These are phyloP conservation scores for Fusarium beomiforme DNA, from an alignment of 2,329 filamentous ascomycete genomes.

Conservation along the genomic window DNA sequence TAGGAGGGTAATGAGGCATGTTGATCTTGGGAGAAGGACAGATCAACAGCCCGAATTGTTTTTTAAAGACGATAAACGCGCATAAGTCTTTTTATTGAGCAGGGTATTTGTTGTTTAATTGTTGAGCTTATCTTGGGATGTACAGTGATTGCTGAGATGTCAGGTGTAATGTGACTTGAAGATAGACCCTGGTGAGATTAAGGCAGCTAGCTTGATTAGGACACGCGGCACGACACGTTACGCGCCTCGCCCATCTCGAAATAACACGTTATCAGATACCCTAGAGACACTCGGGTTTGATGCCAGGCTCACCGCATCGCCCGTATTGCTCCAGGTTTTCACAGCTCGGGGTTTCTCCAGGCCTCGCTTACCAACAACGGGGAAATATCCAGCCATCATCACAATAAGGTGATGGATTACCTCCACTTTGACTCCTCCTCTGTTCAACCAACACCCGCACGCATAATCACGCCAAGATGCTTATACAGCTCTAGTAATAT, in stretches of 20 bases:
- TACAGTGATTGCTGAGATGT: background rate
- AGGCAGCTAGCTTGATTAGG: background rate
- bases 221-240: background rate
- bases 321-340: background rate
- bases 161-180: background rate
- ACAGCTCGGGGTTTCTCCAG: background rate
- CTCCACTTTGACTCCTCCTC: background rate
- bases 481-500: background rate
- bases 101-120: background rate
- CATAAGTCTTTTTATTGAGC: background rate
- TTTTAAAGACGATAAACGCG: background rate
- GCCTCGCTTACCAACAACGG: background rate
- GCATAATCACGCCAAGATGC: background rate
- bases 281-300: background rate
- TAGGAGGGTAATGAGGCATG: accelerated
- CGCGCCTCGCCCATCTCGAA: too few relatives aligned
- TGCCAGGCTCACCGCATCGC: background rate
- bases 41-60: background rate
- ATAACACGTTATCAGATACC: too few relatives aligned
- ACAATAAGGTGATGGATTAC: background rate
- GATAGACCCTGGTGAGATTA: too few relatives aligned
- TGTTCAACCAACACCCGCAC: background rate
- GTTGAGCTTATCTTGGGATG: background rate
- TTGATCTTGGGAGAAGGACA: background rate
- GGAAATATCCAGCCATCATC: background rate